A percentile compares a stretch with the other conserved stretches of the same genome.
Evolutionary conservation across 331 rosid genomes (phyloP).

Genomic region (Cydonia oblonga): DNA sequence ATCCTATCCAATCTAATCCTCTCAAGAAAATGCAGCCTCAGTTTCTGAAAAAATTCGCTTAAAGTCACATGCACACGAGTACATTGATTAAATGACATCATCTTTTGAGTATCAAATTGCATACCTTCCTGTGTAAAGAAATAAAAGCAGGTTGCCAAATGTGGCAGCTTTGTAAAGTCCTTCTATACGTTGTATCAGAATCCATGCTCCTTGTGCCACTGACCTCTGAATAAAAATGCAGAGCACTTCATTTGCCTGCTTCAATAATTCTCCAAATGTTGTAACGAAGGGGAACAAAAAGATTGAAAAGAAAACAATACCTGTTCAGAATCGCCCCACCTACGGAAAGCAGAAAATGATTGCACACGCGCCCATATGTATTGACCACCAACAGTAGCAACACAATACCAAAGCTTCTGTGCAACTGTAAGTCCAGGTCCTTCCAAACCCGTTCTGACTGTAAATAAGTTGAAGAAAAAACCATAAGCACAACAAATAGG

Average conservation of each 20-base stretch:
- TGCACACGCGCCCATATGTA: slow-evolving; percentile 91
- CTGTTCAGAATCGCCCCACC: slow-evolving; percentile 99
- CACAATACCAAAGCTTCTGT: slow-evolving; percentile 86
- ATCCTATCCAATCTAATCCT: not conserved
- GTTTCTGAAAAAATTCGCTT: not conserved
- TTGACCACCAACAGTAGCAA: slow-evolving; percentile 92
- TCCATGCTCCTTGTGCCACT: slow-evolving; percentile 75
- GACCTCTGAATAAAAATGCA: slow-evolving; percentile 54
- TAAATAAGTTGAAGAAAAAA: slow-evolving; percentile 9
- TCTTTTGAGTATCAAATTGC: slow-evolving; percentile 1
- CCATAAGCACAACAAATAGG: slow-evolving; percentile 1
- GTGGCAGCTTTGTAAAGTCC: slow-evolving; percentile 95
- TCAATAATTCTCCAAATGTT: not conserved
- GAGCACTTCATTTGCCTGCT: slow-evolving; percentile 6
- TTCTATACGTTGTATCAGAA: slow-evolving; percentile 74
- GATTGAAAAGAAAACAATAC: slow-evolving; percentile 27
- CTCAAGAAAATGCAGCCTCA: not conserved
- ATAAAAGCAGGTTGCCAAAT: slow-evolving; percentile 82
- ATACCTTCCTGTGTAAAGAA: slow-evolving; percentile 94
- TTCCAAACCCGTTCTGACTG: slow-evolving; percentile 94
- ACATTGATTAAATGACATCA: not conserved
- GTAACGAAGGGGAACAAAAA: slow-evolving; percentile 4
- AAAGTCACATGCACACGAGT: not conserved
- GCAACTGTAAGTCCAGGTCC: slow-evolving; percentile 93
- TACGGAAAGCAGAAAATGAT: slow-evolving; percentile 94